Conservation (phyloP, 192 early-diverging fungal genomes). For the Oehlia diaphana region DNA sequence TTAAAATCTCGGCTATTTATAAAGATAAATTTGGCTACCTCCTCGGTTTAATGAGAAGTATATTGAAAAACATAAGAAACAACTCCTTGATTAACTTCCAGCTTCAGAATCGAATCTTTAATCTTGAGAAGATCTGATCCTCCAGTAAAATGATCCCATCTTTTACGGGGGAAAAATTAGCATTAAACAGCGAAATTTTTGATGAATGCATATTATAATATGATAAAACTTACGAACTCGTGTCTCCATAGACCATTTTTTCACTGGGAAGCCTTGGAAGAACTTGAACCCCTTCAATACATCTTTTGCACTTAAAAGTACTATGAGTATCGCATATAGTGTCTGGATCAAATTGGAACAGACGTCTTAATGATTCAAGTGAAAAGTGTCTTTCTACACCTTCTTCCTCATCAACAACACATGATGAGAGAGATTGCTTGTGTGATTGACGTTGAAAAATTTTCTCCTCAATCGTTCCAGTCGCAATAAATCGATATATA, state of each 20-base stretch:
- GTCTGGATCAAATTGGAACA: conserved; percentile 78
- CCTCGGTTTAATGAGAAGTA: conserved; percentile 53
- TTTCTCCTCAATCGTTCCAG: conserved; percentile 99
- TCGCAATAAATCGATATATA: conserved; percentile 96
- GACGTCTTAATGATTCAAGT: conserved; percentile 80
- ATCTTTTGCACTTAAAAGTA: conserved; percentile 94
- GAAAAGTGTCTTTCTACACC: conserved; percentile 96
- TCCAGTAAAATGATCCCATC: conserved; percentile 75
- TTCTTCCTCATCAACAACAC: conserved; percentile 93
- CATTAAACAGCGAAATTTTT: background rate
- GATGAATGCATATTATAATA: background rate
- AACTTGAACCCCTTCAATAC: conserved; percentile 81
- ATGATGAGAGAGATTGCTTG: conserved; percentile 84
- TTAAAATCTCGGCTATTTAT: no score
- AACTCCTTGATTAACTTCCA: conserved; percentile 56
- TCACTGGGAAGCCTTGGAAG: conserved; percentile 51
- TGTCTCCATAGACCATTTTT: conserved; percentile 75
- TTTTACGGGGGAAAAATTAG: conserved; percentile 26
- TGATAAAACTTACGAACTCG: conserved; percentile 53
- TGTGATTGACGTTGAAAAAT: conserved; percentile 94
- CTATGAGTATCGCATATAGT: conserved; percentile 88
- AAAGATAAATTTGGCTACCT: no score
- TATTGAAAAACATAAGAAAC: conserved; percentile 84
- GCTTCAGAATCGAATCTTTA: conserved; percentile 61
- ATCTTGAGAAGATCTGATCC: conserved; percentile 55